These are phyloP conservation scores for Neostapfia colusana DNA, from an alignment of 176 grass and related monocot genomes.

Conservation along the genomic window DNA sequence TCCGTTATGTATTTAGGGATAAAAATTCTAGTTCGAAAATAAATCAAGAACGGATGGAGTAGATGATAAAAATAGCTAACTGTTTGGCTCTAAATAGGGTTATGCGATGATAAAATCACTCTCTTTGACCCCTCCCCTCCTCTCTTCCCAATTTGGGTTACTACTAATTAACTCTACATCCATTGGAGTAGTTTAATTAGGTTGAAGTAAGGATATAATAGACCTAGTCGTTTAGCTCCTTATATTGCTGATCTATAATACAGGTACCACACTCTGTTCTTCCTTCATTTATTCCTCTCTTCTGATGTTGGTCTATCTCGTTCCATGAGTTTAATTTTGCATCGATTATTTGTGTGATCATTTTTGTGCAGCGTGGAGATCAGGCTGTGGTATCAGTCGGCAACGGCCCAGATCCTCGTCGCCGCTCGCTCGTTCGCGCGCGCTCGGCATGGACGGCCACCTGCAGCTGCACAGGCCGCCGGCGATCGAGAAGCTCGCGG, in stretches of 20 bases:
- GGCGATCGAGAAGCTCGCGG: slow-evolving; percentile 32
- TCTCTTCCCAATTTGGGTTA: slow-evolving; percentile 19
- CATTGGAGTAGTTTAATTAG: slow-evolving; percentile 41
- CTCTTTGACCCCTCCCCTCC: slow-evolving; percentile 31
- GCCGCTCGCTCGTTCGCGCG: not conserved
- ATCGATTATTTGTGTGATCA: slow-evolving; percentile 14
- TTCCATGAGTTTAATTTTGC: not conserved
- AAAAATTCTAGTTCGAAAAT: too few species aligned
- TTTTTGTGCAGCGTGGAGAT: not conserved
- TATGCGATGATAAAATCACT: slow-evolving; percentile 11
- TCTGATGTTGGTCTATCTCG: not conserved
- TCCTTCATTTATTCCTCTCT: not conserved
- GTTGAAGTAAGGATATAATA: slow-evolving; percentile 34
- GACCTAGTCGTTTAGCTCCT: slow-evolving; percentile 29
- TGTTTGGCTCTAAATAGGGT: slow-evolving; percentile 36
- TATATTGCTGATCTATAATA: slow-evolving; percentile 15
- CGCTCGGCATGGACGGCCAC: slow-evolving; percentile 39
- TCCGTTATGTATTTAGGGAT: too few species aligned
- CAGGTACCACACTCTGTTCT: not conserved
- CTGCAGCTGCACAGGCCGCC: slow-evolving; percentile 25
- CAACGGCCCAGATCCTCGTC: slow-evolving; percentile 3
- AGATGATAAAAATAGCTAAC: slow-evolving; percentile 42
- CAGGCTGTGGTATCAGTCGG: slow-evolving; percentile 1
- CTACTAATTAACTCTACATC: slow-evolving; percentile 33
- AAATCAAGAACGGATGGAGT: too few species aligned